These are phyloP conservation scores for Xylaria sp. DNA, from an alignment of 2,329 filamentous ascomycete species.

Conservation along the genomic window DNA sequence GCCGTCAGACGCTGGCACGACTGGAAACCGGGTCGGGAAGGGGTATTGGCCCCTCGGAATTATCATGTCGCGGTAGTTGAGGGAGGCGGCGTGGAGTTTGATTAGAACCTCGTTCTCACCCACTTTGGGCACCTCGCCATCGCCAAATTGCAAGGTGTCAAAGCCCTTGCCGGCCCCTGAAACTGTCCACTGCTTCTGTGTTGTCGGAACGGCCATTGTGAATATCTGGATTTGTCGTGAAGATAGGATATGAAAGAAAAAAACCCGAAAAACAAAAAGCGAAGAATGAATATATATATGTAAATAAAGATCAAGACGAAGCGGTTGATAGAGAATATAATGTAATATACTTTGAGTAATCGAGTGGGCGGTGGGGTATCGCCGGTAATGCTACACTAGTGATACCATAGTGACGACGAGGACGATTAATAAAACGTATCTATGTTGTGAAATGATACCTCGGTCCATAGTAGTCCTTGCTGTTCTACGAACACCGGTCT, in stretches of 20 bases:
- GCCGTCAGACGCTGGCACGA: conserved; percentile 64
- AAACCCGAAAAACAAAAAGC: too few relatives aligned
- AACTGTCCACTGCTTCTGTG: conserved; percentile 64
- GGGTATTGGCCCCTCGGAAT: conserved; percentile 61
- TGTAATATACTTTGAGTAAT: conserved; percentile 18
- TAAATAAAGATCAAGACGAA: not conserved
- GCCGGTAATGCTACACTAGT: not conserved
- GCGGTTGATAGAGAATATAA: not conserved
- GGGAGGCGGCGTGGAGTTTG: conserved; percentile 65
- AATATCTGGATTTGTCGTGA: not conserved
- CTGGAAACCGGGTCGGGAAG: conserved; percentile 54
- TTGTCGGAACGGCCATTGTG: conserved; percentile 30
- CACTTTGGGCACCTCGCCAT: conserved; percentile 62
- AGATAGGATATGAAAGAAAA: not conserved
- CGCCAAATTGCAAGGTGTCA: conserved; percentile 66
- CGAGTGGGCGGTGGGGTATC: conserved; percentile 19
- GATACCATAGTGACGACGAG: conserved; percentile 3
- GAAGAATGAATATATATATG: too few relatives aligned
- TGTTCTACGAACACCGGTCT: not conserved
- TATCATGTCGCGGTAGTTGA: conserved; percentile 66
- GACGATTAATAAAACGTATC: not conserved
- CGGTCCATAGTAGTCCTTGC: not conserved
- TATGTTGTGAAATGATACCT: not conserved
- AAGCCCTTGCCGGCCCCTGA: conserved; percentile 64
- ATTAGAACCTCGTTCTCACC: conserved; percentile 79